phyloP scores from a whole-genome alignment of 1,139 yeast genomes.

The Debaryomyces sp. region DNA sequence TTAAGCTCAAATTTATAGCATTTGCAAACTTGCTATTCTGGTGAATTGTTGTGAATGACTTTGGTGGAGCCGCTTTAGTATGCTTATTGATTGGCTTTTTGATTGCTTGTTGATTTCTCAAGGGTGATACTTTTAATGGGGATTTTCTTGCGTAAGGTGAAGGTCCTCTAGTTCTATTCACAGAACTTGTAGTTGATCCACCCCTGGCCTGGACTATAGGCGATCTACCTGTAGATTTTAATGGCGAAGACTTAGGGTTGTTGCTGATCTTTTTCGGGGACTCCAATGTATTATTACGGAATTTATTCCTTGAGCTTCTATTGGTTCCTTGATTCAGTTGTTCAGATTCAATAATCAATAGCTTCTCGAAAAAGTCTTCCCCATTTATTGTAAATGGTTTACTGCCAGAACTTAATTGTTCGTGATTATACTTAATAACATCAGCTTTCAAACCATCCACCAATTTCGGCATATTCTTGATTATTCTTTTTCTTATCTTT shows the following conservation, averaged over 20 bases:
- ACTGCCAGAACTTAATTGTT: slow-evolving; percentile 28
- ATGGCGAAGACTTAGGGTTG: slow-evolving; percentile 6
- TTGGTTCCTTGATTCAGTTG: slow-evolving; percentile 17
- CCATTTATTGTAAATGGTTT: slow-evolving; percentile 49
- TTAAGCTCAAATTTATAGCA: slow-evolving; percentile 20
- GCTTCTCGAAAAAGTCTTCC: slow-evolving; percentile 46
- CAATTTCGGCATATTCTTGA: slow-evolving; percentile 67
- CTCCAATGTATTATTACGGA: neutral
- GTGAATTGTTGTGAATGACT: neutral
- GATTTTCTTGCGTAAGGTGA: slow-evolving; percentile 14
- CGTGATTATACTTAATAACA: slow-evolving; percentile 49
- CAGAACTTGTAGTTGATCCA: neutral
- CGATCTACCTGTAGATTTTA: slow-evolving; percentile 2
- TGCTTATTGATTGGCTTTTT: neutral
- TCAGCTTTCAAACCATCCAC: slow-evolving; percentile 53
- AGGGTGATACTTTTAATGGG: slow-evolving; percentile 11
- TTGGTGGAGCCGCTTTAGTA: neutral
- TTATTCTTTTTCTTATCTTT: slow-evolving; percentile 65
- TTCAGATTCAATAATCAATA: slow-evolving; percentile 47
- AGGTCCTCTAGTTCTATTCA: neutral
- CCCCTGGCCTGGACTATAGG: neutral
- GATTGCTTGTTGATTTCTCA: neutral
- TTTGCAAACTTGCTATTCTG: slow-evolving; percentile 18
- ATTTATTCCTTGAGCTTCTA: slow-evolving; percentile 6
- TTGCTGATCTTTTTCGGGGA: slow-evolving; percentile 9